Evolutionary conservation across 2,329 filamentous ascomycete species (phyloP), one percentile per base, ranked within the genome.

Genomic region (Calonectria montana): DNA sequence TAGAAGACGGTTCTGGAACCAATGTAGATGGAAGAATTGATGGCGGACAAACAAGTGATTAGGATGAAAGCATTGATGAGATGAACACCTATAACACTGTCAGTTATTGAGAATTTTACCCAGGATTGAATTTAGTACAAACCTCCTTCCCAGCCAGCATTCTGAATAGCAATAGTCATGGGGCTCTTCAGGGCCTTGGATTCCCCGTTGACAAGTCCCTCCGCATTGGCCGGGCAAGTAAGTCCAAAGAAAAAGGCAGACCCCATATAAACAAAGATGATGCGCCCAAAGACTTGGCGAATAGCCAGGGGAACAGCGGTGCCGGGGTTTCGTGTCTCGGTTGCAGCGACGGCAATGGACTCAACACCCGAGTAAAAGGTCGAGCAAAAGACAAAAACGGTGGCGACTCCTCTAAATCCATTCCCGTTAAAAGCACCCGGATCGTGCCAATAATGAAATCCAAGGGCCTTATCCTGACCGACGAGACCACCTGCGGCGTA

Each of bases 61-160:
- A 96, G 88, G 77, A 94, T 94, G 78, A 94, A 92, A 45, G 91
- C 92, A 75, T 96, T 96, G 84, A 96, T 93, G 1, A 96, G 88
- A 79, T 96, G 91, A 1, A 93, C 92, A 41, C 83, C 82, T 83
- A 23, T 2, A 16, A 15, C 27, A 7, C 18, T 21, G 59, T 78
- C 59, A 76, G 70, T 50, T 45, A 13, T 48, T 21, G 23, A 31
- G 16, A 16, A 21, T n/a, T 43, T 16, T 8, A 65, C 25, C 8
- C 4, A 2, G 2, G 15, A 23, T 3, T 25, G 25, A 21, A 15
- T 35, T 23, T 18, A 18, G 13, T 2, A 76, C 81, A 16, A 25
- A 67, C 92, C 94, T 29, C 89, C 90, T 67, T 92, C 82, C 89
- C 92, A 95, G 1, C 93, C 93, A 1, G 93, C 94, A 71, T 90